phyloP scores from a whole-genome alignment of 164 flowering plant species.

The Sextonia rubra region DNA sequence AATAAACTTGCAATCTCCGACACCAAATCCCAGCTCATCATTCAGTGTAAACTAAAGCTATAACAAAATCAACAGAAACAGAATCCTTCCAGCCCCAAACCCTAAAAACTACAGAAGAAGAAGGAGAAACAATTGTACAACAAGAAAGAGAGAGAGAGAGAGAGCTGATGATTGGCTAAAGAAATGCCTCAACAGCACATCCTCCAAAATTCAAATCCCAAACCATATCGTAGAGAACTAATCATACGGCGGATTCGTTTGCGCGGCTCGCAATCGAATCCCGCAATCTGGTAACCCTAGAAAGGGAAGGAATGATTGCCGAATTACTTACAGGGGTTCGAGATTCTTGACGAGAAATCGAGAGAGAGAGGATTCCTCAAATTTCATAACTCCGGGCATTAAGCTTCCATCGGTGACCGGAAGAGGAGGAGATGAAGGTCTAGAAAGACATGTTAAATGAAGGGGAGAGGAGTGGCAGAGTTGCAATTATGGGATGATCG shows the following conservation, averaged over 20 bases:
- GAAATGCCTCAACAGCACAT: not conserved
- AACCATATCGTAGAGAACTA: no score
- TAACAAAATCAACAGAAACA: not conserved
- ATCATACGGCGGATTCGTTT: not conserved
- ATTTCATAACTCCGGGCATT: constrained; percentile 21
- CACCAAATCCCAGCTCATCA: not conserved
- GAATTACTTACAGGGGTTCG: constrained; percentile 26
- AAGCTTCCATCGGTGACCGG: constrained; percentile 11
- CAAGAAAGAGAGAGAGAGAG: not conserved
- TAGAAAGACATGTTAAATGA: not conserved
- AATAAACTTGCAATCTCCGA: not conserved
- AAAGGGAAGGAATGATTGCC: not conserved
- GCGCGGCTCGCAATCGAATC: not conserved
- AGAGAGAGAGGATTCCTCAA: constrained; percentile 24
- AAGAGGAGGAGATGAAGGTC: not conserved
- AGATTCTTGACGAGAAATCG: constrained; percentile 28
- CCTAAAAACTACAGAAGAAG: not conserved
- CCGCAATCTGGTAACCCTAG: not conserved
- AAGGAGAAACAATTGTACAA: not conserved
- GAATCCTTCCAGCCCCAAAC: not conserved
- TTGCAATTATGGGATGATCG: not conserved
- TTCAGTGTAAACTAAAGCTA: not conserved
- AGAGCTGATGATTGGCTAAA: not conserved
- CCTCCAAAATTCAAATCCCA: not conserved
- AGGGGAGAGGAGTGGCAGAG: not conserved